These are phyloP conservation scores for Chloris gayana DNA, from an alignment of 176 grass and related monocot genomes.

Conservation along the genomic window DNA sequence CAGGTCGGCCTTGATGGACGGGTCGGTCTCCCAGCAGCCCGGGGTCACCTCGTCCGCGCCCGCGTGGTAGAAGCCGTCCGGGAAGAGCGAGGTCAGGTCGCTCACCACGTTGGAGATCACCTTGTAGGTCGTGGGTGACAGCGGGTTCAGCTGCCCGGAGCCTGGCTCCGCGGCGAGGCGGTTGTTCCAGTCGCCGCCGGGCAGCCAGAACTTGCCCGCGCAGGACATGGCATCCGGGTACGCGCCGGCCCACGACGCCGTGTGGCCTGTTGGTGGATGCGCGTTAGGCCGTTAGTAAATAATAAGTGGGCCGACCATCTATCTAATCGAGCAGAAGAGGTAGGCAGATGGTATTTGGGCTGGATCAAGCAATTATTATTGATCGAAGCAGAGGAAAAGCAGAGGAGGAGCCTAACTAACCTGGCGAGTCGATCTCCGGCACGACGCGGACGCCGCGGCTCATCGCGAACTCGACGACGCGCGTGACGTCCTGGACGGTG, in stretches of 20 bases:
- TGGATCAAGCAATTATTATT: too few relatives aligned
- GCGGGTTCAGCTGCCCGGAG: constrained; percentile 83
- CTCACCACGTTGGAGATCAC: constrained; percentile 66
- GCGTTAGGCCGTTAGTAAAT: background rate
- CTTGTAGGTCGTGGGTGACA: constrained; percentile 70
- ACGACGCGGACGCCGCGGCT: constrained; percentile 73
- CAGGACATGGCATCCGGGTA: constrained; percentile 74
- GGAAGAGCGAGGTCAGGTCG: constrained; percentile 75
- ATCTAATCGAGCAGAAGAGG: background rate
- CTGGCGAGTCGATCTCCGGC: constrained; percentile 88
- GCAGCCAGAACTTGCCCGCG: constrained; percentile 77
- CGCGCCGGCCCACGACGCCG: constrained; percentile 79
- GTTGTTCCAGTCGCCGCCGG: constrained; percentile 36
- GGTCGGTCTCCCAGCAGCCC: constrained; percentile 74
- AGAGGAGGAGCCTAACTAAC: constrained; percentile 42
- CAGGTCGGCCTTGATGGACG: constrained; percentile 45
- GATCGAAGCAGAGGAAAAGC: background rate
- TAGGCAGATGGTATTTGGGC: background rate
- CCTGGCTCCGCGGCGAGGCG: constrained; percentile 71
- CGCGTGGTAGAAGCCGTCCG: constrained; percentile 73
- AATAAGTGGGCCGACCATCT: background rate
- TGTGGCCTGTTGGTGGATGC: constrained; percentile 51
- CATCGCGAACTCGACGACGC: constrained; percentile 65
- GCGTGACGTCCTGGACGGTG: constrained; percentile 62
- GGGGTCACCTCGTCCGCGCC: constrained; percentile 81